Evolutionary conservation across 306 rosid species (phyloP).

Genomic region (Gastrolobium villosum): DNA sequence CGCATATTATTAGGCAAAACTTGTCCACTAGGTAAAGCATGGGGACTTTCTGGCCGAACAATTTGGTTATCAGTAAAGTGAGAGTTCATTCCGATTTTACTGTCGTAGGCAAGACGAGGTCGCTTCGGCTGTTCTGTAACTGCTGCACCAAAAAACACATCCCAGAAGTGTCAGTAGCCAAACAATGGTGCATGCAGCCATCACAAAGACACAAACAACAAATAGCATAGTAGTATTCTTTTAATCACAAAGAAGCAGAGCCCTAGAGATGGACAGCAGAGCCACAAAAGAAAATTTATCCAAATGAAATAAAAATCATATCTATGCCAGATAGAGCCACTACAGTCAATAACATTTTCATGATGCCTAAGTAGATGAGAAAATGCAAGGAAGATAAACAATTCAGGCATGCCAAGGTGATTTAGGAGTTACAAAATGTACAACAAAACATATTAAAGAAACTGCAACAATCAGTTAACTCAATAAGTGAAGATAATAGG

Average conservation of each 20-base stretch:
- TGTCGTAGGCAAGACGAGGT: constrained; percentile 63
- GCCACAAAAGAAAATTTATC: background rate
- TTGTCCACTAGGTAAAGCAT: constrained; percentile 65
- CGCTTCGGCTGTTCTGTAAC: constrained; percentile 80
- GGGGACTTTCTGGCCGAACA: constrained; percentile 64
- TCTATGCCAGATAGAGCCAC: constrained; percentile 16
- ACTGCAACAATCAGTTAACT: constrained; percentile 26
- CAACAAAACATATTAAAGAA: constrained; percentile 16
- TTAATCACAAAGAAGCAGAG: background rate
- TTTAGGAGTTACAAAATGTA: constrained; percentile 18
- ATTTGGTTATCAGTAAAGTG: constrained; percentile 65
- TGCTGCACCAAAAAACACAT: constrained; percentile 50
- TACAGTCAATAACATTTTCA: background rate
- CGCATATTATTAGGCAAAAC: constrained; percentile 54
- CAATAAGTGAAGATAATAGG: constrained; percentile 26
- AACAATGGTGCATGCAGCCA: constrained; percentile 26
- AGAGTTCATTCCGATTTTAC: constrained; percentile 62
- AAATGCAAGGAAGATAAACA: constrained; percentile 29
- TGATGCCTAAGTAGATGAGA: background rate
- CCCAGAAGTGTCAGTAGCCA: constrained; percentile 49
- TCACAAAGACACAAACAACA: constrained; percentile 47
- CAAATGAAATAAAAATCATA: constrained; percentile 26
- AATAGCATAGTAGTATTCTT: background rate
- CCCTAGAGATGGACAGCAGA: background rate
- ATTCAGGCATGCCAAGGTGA: constrained; percentile 30